Evolutionary conservation across 768 basidiomycete species (phyloP).

Genomic region (Dentipellis fragilis): DNA sequence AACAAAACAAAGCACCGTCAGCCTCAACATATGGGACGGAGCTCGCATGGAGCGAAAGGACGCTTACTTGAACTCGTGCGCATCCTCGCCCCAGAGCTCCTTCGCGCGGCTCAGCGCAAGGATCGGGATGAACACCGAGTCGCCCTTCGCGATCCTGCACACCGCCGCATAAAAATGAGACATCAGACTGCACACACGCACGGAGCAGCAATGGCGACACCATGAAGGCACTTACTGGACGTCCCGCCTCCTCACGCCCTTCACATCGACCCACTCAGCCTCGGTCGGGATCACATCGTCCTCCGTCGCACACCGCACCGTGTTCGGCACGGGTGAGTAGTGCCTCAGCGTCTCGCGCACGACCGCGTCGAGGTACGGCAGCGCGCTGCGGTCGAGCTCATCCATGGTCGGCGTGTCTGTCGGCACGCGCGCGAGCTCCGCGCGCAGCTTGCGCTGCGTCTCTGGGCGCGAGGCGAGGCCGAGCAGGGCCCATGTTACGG

Average conservation of each 20-base stretch:
- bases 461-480: conserved; percentile 20
- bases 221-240: conserved; percentile 7
- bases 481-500: conserved; percentile 26
- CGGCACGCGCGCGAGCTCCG: conserved; percentile 19
- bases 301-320: conserved; percentile 15
- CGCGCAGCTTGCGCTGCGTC: conserved; percentile 23
- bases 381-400: conserved; percentile 14
- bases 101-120: conserved; percentile 20
- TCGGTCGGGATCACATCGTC: conserved; percentile 23
- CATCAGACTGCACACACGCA: no score
- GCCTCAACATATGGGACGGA: neutral
- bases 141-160: conserved; percentile 16
- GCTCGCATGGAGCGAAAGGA: neutral
- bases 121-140: conserved; percentile 21
- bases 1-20: no score
- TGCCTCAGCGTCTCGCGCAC: conserved; percentile 22
- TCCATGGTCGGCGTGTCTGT: conserved; percentile 19
- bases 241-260: conserved; percentile 5
- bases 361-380: conserved; percentile 24
- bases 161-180: no score
- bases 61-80: conserved; percentile 23
- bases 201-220: no score
- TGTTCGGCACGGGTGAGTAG: conserved; percentile 15
- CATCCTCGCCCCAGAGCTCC: conserved; percentile 28
- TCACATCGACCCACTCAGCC: conserved; percentile 13